Base-by-base conservation (phyloP, 164 flowering plant genomes). In the Litsea cubeba region DNA sequence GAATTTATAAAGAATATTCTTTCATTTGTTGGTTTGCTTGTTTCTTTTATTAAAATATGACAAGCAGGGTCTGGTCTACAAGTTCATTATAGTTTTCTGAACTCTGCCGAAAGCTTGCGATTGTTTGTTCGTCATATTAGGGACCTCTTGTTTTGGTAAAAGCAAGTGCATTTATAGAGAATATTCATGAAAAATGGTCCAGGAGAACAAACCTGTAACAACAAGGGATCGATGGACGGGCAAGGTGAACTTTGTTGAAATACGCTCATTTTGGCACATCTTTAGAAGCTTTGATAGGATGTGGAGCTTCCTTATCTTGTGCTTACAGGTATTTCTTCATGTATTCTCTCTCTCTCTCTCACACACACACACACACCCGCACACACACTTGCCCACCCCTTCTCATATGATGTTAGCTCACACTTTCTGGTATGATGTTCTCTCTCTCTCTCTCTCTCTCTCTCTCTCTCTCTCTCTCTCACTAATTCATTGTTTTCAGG, bases 281-380 rank as follows among this genome's bases (percentile, higher is more conserved):
- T 95, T 91, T 76, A 82, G 97, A 87, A 95, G 99, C 80, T 95
- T 93, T 78, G 97, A 93, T 78, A 84, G 97, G 71, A 89, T 95
- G 97, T 95, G 99, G 99, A 84, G 86, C 70, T 95, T 95, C 78
- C 89, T 89, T 46, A 88, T 95, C 70, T 81, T 95, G 76, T 85
- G 89, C 75, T 84, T 95, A 80, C 97, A 95, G 95, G 98, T 91
- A 80, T 72, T 40, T 66, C 4, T 49, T 30, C 60, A 1, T 77
- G 17, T n/a, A 28, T 24, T 5, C 6, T 75, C 20, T 76, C 23
- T 40, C 12, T 68, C 20, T 69, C 69, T 32, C 23, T 64, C 26
- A 25, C 26, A 25, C 26, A 25, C 26, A 25, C 26, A 25, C 26
- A 25, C 26, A 1, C 26, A 77, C 15, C 3, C 32, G 0, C 32